phyloP scores from a whole-genome alignment of 495 filamentous ascomycete species.

The Hypoxylon subgilvum region DNA sequence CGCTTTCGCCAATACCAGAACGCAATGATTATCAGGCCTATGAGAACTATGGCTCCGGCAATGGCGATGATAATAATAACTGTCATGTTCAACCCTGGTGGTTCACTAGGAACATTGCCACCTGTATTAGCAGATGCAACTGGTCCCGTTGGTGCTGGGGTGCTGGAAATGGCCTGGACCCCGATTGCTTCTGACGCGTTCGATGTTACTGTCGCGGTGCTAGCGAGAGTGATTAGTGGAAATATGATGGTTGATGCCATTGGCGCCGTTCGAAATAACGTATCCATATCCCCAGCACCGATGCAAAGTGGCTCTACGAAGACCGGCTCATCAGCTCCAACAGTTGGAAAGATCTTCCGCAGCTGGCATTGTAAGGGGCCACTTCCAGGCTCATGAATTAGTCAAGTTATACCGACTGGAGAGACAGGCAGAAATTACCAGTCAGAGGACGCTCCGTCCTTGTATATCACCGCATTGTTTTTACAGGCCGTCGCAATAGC shows the following conservation, averaged over 20 bases:
- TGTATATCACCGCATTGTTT: conserved; percentile 19
- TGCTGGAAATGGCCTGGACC: background rate
- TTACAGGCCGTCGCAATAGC: conserved; percentile 20
- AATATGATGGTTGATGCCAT: conserved; percentile 15
- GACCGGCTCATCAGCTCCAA: background rate
- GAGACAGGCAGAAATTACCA: conserved; percentile 9
- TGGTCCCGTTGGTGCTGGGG: background rate
- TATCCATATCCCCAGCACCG: background rate
- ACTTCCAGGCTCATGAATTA: conserved; percentile 2
- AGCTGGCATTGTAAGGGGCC: conserved; percentile 19
- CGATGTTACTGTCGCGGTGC: background rate
- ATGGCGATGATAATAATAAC: conserved; percentile 6
- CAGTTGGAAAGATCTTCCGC: conserved; percentile 15
- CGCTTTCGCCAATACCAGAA: conserved; percentile 18
- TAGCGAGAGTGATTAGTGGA: conserved; percentile 9
- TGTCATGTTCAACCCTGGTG: background rate
- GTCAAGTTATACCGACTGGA: background rate
- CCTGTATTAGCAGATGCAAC: background rate
- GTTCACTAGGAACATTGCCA: background rate
- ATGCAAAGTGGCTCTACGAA: conserved; percentile 17
- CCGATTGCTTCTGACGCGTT: background rate
- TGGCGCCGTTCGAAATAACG: conserved; percentile 19
- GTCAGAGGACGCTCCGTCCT: conserved; percentile 8
- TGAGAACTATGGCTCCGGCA: conserved; percentile 9
- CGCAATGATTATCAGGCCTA: conserved; percentile 8